A percentile compares a stretch with the other conserved stretches of the same genome.
Conservation (phyloP, 108 stramenopile species). For the Skeletonema grethae region DNA sequence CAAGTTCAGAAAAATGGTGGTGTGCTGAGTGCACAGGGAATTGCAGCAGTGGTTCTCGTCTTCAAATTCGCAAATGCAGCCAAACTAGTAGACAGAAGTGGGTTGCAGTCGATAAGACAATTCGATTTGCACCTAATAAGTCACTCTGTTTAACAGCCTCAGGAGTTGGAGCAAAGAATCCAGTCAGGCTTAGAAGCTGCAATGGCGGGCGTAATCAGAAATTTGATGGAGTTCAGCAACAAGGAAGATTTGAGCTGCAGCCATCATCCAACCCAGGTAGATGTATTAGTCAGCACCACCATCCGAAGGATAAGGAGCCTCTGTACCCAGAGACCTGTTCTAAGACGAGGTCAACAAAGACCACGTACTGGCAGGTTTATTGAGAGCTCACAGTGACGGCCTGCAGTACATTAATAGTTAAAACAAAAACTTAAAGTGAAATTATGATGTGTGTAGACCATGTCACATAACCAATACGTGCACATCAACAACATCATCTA, state of each 20-base stretch:
- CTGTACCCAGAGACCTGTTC: conserved; percentile 10
- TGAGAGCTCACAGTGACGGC: background rate
- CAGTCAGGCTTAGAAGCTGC: conserved; percentile 6
- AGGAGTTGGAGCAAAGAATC: conserved; percentile 10
- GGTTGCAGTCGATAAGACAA: conserved; percentile 14
- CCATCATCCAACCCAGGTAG: background rate
- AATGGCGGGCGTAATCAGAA: conserved; percentile 13
- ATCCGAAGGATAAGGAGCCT: conserved; percentile 19
- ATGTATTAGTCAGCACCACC: conserved; percentile 25
- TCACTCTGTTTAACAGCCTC: conserved; percentile 9
- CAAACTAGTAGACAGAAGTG: conserved; percentile 12
- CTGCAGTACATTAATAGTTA: no score
- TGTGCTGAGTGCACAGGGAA: conserved; percentile 21
- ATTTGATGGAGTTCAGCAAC: background rate
- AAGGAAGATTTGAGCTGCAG: conserved; percentile 14
- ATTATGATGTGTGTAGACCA: background rate
- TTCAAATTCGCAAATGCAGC: conserved; percentile 16
- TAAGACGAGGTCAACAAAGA: conserved; percentile 14
- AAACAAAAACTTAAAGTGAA: background rate
- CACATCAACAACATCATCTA: background rate
- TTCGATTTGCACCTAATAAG: conserved; percentile 16
- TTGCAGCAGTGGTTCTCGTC: background rate
- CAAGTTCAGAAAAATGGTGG: conserved; percentile 12
- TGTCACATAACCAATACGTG: background rate
- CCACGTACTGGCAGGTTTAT: conserved; percentile 23